Evolutionary conservation across 1,284 basidiomycete species (phyloP), one percentile per base, ranked within the genome.

Genomic region (Ustilago vetiveriae): DNA sequence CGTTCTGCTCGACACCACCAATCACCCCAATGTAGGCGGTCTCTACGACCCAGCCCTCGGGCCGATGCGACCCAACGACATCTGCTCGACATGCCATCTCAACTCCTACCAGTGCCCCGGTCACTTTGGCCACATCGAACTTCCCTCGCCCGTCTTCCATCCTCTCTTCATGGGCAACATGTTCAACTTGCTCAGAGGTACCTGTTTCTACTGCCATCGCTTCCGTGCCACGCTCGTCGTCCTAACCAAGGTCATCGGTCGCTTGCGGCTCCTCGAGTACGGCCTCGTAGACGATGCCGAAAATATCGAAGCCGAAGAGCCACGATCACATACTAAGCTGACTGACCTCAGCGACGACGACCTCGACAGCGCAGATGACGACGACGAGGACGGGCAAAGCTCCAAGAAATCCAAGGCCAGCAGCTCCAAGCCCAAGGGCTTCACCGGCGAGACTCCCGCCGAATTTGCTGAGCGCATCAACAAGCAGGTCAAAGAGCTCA

Each of bases 81-180:
- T 94, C 66, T 99, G 96, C 83, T 85, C 90, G 72, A 97, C 96
- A 83, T 99, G 96, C 82, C 89, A 88, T 54, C 87, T 95, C 72
- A 91, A 89, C 44, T 94, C 92, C 78, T 98, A 90, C 83, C 89
- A 90, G 63, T 99, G 96, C 82, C 95, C 96, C 0, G 96, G 96
- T 7, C 96, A 99, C 84, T 98, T 92, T 85, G 96, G 96, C n/a
- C 96, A 98, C 84, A 95, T 99, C 72, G 94, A 98, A 75, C 88
- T 99, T 6, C 93, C 96, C 10, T 87, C 91, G 19, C 94, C 96
- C 23, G 92, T 98, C 13, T 98, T 92, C 82, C 95, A 99, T 82
- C 96, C 96, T 0, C 85, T 99, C 26, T 99, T 98, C 84, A 94
- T 98, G 89, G 86, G 87, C 43, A 92, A 96, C 79, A 90, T 92